Conservation (phyloP, 257 asterid species). For the Ligustrum vulgare region DNA sequence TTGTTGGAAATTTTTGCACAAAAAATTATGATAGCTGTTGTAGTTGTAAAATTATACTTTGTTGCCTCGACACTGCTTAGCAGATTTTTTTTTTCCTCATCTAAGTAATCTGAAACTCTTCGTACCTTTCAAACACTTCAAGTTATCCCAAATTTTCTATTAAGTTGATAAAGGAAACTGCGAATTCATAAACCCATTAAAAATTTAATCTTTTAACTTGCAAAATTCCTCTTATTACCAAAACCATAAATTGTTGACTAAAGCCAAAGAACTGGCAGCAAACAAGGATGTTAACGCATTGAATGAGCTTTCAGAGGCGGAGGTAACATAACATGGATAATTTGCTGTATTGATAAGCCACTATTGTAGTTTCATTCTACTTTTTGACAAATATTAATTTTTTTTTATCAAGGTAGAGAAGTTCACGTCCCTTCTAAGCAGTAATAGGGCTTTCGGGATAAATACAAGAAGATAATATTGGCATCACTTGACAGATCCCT, state of each 20-base stretch:
- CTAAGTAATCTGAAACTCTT: too few relatives aligned
- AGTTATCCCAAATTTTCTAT: background rate
- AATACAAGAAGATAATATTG: slow-evolving; percentile 66
- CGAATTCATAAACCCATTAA: background rate
- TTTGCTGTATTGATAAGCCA: background rate
- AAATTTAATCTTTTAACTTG: slow-evolving; percentile 12
- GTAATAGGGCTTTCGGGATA: slow-evolving; percentile 62
- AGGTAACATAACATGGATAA: slow-evolving; percentile 56
- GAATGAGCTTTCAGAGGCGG: slow-evolving; percentile 53
- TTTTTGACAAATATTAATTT: background rate
- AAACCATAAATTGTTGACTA: slow-evolving; percentile 49
- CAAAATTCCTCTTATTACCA: slow-evolving; percentile 74
- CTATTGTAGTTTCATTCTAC: background rate
- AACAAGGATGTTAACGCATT: slow-evolving; percentile 65
- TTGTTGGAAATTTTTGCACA: too few relatives aligned
- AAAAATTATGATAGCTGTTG: too few relatives aligned
- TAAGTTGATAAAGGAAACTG: background rate
- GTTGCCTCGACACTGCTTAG: too few relatives aligned
- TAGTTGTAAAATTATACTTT: too few relatives aligned
- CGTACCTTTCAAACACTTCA: too few relatives aligned
- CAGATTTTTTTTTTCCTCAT: too few relatives aligned
- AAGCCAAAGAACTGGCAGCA: slow-evolving; percentile 75
- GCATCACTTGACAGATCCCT: slow-evolving; percentile 70
- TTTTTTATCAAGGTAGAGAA: slow-evolving; percentile 51
- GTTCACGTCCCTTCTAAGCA: slow-evolving; percentile 59